phyloP scores from a whole-genome alignment of 495 filamentous ascomycete genomes.

The Talaromyces borbonicus region DNA sequence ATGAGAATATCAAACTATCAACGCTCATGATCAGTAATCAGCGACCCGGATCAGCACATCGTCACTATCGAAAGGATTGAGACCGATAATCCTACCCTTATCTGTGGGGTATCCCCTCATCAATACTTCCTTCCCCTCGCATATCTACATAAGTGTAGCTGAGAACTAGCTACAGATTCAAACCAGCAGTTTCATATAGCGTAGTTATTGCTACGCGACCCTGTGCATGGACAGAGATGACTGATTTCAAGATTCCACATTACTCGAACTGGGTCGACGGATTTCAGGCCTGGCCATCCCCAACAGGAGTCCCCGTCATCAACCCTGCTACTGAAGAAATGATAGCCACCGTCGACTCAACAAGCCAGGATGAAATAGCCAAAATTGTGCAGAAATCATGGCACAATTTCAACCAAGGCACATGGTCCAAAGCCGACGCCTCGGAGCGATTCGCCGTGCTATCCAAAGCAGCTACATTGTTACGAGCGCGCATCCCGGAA shows the following conservation, averaged over 20 bases:
- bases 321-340: constrained; percentile 15
- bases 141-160: no score
- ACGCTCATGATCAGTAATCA: no score
- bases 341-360: constrained; percentile 38
- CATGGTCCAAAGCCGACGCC: constrained; percentile 48
- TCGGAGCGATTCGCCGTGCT: constrained; percentile 46
- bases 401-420: constrained; percentile 39
- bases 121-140: no score
- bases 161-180: no score
- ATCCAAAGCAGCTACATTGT: constrained; percentile 42
- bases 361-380: constrained; percentile 37
- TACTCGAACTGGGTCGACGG: constrained; percentile 23
- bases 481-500: constrained; percentile 36
- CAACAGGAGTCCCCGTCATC: constrained; percentile 12
- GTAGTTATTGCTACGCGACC: no score
- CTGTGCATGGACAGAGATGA: not conserved
- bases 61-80: no score
- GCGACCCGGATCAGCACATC: no score
- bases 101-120: not conserved
- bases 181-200: no score
- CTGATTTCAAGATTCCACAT: constrained; percentile 5
- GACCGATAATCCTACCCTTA: no score
- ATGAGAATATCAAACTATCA: no score
- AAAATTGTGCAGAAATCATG: constrained; percentile 36
- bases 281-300: constrained; percentile 10